These are phyloP conservation scores for Tricholoma saponaceum DNA, from an alignment of 768 basidiomycete species.

Conservation along the genomic window DNA sequence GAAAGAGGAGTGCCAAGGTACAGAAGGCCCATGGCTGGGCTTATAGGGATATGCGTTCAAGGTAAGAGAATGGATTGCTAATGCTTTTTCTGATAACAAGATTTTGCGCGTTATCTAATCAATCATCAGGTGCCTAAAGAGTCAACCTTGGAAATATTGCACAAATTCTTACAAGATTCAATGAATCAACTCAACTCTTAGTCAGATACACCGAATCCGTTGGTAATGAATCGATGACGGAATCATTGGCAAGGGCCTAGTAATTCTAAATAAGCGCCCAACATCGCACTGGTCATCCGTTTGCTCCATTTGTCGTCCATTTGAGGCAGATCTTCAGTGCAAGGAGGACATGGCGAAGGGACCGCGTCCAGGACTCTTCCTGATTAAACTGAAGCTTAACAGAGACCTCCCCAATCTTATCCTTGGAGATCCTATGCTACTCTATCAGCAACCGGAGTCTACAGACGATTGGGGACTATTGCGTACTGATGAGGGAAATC, in stretches of 20 bases:
- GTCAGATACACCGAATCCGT: too few species aligned
- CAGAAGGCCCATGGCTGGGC: constrained; percentile 75
- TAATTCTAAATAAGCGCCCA: too few species aligned
- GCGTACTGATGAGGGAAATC: constrained; percentile 89
- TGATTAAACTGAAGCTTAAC: constrained; percentile 93
- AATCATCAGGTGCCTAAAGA: too few species aligned
- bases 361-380: constrained; percentile 95
- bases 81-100: constrained; percentile 34
- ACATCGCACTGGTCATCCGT: constrained; percentile 38
- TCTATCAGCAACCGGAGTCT: constrained; percentile 5
- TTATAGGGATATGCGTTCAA: too few species aligned
- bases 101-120: too few species aligned
- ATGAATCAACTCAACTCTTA: too few species aligned
- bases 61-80: not conserved
- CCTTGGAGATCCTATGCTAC: constrained; percentile 73
- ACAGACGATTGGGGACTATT: not conserved
- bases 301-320: constrained; percentile 78
- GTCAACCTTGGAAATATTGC: too few species aligned
- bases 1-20: constrained; percentile 88
- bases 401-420: constrained; percentile 93
- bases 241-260: too few species aligned
- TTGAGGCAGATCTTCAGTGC: constrained; percentile 86
- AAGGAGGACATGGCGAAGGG: constrained; percentile 84
- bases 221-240: too few species aligned
- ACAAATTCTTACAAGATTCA: too few species aligned